Conservation (phyloP, 805 yeast species). For the Torulaspora maleeae region DNA sequence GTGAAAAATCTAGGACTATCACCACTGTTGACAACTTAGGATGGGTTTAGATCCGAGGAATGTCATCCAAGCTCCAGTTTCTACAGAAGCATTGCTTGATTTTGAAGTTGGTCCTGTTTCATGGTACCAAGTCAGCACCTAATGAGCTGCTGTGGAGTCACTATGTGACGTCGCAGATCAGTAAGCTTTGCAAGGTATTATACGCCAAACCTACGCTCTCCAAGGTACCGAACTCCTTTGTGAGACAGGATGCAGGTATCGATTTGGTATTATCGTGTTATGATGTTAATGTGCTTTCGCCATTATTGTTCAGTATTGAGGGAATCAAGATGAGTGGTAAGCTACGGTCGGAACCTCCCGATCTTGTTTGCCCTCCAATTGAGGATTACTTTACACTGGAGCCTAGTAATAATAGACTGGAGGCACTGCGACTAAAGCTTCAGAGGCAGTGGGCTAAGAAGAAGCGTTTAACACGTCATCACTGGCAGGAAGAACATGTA, state of each 20-base stretch:
- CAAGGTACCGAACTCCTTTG: conserved; percentile 6
- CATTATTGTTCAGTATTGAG: conserved; percentile 15
- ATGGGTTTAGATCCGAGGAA: background rate
- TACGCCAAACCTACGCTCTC: conserved; percentile 19
- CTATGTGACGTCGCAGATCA: conserved; percentile 10
- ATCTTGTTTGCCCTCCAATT: background rate
- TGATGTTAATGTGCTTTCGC: conserved; percentile 10
- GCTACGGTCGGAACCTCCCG: background rate
- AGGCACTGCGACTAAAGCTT: conserved; percentile 5
- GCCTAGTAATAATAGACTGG: conserved; percentile 5
- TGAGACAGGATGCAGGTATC: conserved; percentile 12
- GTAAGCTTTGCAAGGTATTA: conserved; percentile 16
- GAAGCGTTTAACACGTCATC: conserved; percentile 2
- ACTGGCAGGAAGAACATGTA: background rate
- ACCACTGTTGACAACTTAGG: background rate
- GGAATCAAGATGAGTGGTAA: conserved; percentile 12
- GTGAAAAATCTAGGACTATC: background rate
- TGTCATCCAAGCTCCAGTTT: conserved; percentile 6
- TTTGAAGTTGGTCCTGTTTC: conserved; percentile 13
- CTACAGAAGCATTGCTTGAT: conserved; percentile 15
- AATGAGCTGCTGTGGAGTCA: conserved; percentile 16
- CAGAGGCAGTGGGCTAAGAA: conserved; percentile 7
- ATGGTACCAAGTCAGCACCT: conserved; percentile 6
- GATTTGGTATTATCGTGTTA: conserved; percentile 17
- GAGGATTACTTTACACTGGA: conserved; percentile 4